These are phyloP conservation scores for Rhodamnia argentea DNA, from an alignment of 345 rosid species.

Conservation along the genomic window DNA sequence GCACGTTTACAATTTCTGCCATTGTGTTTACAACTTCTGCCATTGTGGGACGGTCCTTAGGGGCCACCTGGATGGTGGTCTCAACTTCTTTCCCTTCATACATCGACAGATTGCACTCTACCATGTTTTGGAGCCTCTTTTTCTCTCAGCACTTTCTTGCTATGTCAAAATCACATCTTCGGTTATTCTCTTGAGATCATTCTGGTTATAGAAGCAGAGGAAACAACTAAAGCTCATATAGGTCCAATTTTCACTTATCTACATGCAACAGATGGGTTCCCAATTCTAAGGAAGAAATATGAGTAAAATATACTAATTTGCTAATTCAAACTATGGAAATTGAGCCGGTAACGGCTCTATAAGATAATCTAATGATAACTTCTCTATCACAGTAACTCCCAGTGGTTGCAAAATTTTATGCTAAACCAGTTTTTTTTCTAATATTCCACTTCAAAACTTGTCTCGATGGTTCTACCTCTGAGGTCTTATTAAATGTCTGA, in stretches of 20 bases:
- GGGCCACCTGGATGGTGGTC: conserved; percentile 71
- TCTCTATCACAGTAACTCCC: neutral
- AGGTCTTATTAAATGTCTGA: neutral
- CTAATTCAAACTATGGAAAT: neutral
- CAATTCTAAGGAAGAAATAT: neutral
- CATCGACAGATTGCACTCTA: conserved; percentile 41
- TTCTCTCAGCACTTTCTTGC: conserved; percentile 60
- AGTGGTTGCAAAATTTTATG: neutral
- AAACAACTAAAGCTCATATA: neutral
- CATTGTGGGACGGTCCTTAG: conserved; percentile 69
- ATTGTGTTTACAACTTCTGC: conserved; percentile 57
- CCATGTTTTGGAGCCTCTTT: conserved; percentile 60
- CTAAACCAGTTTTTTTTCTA: neutral
- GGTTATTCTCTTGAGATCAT: neutral
- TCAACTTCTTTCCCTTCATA: conserved; percentile 57
- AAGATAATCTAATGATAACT: neutral
- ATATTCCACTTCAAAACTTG: neutral
- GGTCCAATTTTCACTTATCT: neutral
- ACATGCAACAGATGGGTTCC: neutral
- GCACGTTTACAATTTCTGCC: conserved; percentile 71
- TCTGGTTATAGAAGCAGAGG: neutral
- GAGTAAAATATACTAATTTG: neutral
- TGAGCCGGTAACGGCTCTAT: neutral
- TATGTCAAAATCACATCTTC: conserved; percentile 20
- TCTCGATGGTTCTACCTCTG: neutral